Evolutionary conservation across 345 rosid genomes (phyloP).

Genomic region (Diplotaxis tenuifolia): DNA sequence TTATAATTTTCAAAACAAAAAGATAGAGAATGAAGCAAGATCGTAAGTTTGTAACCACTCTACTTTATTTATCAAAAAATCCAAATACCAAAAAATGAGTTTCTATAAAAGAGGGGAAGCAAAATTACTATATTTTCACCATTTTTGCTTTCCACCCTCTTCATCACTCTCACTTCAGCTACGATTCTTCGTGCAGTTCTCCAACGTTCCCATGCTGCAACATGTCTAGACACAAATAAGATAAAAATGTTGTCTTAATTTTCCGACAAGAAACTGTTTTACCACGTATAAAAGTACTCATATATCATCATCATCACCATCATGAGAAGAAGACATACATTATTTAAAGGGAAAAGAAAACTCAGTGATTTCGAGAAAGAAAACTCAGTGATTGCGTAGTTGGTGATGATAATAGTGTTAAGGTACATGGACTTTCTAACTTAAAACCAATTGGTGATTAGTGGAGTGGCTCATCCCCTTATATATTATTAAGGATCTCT

Average conservation of each 20-base stretch:
- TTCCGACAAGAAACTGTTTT: constrained; percentile 22
- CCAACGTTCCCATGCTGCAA: constrained; percentile 21
- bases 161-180: background rate
- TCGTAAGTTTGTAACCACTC: constrained; percentile 1
- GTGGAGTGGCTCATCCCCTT: no score
- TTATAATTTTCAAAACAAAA: background rate
- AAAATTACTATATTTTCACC: background rate
- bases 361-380: constrained; percentile 1
- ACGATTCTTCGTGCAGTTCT: constrained; percentile 7
- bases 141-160: background rate
- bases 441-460: no score
- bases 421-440: no score
- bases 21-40: background rate
- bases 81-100: no score
- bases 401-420: constrained; percentile 26
- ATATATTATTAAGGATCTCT: no score
- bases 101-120: no score
- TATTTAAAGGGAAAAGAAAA: background rate
- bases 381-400: no score
- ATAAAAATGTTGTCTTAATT: background rate
- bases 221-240: constrained; percentile 11
- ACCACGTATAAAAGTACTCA: background rate
- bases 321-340: constrained; percentile 4
- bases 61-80: constrained; percentile 11
- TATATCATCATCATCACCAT: constrained; percentile 6